Percentiles rank a stretch among this genome's conserved stretches.
Conservation (phyloP, 164 flowering plant species). For the Vitis amurensis region DNA sequence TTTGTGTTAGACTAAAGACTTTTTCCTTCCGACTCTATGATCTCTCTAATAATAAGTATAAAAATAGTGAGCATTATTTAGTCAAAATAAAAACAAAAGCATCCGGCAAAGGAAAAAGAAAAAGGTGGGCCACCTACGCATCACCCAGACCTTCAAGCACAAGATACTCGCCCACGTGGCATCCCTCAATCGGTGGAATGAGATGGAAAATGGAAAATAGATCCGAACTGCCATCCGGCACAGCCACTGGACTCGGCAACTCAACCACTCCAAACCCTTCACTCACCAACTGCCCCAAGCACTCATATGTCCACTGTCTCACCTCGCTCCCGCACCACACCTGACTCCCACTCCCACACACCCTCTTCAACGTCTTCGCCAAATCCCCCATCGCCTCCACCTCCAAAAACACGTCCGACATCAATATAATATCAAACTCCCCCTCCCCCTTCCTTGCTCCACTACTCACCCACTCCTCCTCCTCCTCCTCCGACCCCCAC, state of each 20-base stretch:
- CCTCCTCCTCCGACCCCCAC: conserved; percentile 39
- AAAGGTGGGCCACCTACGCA: too few relatives aligned
- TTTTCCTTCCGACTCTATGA: too few relatives aligned
- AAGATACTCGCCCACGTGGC: not conserved
- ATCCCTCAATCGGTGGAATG: not conserved
- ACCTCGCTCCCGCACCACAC: conserved; percentile 41
- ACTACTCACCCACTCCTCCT: conserved; percentile 12
- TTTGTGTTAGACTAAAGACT: too few relatives aligned
- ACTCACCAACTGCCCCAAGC: conserved; percentile 29
- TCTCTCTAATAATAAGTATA: too few relatives aligned
- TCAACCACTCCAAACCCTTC: conserved; percentile 37
- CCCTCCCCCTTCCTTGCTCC: conserved; percentile 7
- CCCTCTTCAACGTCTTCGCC: conserved; percentile 30
- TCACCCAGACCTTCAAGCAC: not conserved
- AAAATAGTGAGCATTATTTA: too few relatives aligned
- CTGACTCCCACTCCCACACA: conserved; percentile 22
- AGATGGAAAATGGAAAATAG: conserved; percentile 15
- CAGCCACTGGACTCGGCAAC: conserved; percentile 10
- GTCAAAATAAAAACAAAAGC: too few relatives aligned
- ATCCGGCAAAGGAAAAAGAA: too few relatives aligned
- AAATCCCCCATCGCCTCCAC: conserved; percentile 27
- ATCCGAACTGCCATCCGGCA: not conserved
- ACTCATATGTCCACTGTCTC: conserved; percentile 26
- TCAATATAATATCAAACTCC: conserved; percentile 37
- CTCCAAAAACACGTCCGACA: conserved; percentile 50